Conservation (phyloP, 805 yeast genomes). For the Wickerhamomyces mucosus region DNA sequence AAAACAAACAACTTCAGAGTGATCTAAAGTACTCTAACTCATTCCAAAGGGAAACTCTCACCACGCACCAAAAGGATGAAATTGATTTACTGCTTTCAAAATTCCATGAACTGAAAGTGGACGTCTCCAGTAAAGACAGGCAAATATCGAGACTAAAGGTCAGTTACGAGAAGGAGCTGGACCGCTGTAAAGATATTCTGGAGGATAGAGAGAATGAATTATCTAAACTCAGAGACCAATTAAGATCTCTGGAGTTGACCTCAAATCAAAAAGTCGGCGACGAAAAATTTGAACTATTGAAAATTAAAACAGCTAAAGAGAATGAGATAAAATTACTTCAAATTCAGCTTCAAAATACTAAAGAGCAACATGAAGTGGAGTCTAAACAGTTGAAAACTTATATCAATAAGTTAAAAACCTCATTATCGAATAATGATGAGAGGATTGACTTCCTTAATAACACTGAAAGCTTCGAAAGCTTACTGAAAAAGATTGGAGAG, state of each 20-base stretch:
- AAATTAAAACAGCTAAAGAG: constrained; percentile 29
- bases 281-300: constrained; percentile 27
- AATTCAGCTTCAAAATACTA: constrained; percentile 29
- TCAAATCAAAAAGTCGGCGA: constrained; percentile 25
- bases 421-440: constrained; percentile 5
- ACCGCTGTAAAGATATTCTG: constrained; percentile 14
- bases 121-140: constrained; percentile 16
- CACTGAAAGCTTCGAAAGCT: constrained; percentile 14
- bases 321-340: constrained; percentile 27
- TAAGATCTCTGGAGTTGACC: constrained; percentile 23
- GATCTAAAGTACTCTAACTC: constrained; percentile 26
- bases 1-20: constrained; percentile 26
- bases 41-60: constrained; percentile 8
- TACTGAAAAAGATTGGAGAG: constrained; percentile 18
- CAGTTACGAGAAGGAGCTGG: constrained; percentile 16
- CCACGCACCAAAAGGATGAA: constrained; percentile 27
- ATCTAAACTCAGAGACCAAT: constrained; percentile 23
- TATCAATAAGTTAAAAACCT: constrained; percentile 9
- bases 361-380: constrained; percentile 28
- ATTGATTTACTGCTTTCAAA: constrained; percentile 27
- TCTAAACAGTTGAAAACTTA: constrained; percentile 23
- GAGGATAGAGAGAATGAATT: constrained; percentile 29
- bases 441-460: not conserved
- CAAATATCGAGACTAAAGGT: constrained; percentile 12
- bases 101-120: constrained; percentile 24